phyloP scores from a whole-genome alignment of 495 filamentous ascomycete genomes.

The Penicillium arizonense region DNA sequence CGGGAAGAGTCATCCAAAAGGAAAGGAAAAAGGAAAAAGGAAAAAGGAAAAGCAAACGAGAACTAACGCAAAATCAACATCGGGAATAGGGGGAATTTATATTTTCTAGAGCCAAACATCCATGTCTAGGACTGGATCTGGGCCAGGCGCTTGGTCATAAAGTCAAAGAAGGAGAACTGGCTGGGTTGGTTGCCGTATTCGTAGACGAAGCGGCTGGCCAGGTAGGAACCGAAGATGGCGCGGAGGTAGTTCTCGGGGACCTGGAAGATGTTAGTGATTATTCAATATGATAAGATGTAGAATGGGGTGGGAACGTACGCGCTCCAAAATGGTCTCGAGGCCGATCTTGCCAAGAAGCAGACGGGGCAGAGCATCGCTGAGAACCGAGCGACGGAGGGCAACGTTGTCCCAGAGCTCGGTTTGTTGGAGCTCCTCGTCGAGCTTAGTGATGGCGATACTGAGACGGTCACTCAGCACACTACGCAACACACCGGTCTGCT shows the following conservation, averaged over 20 bases:
- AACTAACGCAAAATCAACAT: no score
- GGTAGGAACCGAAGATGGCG: slow-evolving; percentile 92
- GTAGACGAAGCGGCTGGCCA: slow-evolving; percentile 95
- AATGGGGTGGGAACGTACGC: slow-evolving; percentile 49
- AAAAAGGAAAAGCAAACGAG: background rate
- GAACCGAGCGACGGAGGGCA: slow-evolving; percentile 70
- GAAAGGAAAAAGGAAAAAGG: slow-evolving; percentile 4
- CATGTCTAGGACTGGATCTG: slow-evolving; percentile 27
- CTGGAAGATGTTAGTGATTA: slow-evolving; percentile 36
- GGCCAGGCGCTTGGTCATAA: slow-evolving; percentile 60
- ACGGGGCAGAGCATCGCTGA: slow-evolving; percentile 82
- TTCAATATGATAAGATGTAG: slow-evolving; percentile 1
- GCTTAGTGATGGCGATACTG: slow-evolving; percentile 84
- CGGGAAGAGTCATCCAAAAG: background rate
- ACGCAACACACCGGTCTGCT: slow-evolving; percentile 72
- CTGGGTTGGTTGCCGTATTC: slow-evolving; percentile 86
- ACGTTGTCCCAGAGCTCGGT: slow-evolving; percentile 89
- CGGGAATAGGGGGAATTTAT: no score
- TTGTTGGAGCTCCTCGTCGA: slow-evolving; percentile 92
- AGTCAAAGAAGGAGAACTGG: slow-evolving; percentile 98
- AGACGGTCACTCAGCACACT: slow-evolving; percentile 87
- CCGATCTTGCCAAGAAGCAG: slow-evolving; percentile 86
- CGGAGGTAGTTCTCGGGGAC: slow-evolving; percentile 91
- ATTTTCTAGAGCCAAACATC: background rate
- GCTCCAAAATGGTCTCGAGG: slow-evolving; percentile 76